These are phyloP conservation scores for Trichoderma pleuroti DNA, from an alignment of 2,329 filamentous ascomycete genomes.

Conservation along the genomic window DNA sequence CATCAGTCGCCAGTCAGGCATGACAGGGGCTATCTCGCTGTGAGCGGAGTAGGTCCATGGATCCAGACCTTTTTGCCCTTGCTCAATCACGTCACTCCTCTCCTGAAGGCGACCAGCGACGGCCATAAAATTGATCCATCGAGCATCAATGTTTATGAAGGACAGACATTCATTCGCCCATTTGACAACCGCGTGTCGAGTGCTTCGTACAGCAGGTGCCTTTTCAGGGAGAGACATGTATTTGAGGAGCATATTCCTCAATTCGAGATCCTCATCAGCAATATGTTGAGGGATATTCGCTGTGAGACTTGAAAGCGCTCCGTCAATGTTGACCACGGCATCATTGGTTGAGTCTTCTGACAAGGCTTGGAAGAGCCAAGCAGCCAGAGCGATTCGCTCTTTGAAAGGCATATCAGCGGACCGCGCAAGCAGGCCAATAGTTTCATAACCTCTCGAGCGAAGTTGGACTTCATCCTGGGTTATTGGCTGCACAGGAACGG, in stretches of 20 bases:
- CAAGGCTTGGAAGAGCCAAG: slow-evolving; percentile 81
- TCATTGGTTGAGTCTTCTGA: slow-evolving; percentile 73
- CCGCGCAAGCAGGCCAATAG: slow-evolving; percentile 76
- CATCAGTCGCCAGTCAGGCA: slow-evolving; percentile 53
- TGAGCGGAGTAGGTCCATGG: slow-evolving; percentile 52
- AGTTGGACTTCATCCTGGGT: slow-evolving; percentile 61
- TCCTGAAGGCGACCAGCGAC: slow-evolving; percentile 63
- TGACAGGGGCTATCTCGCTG: slow-evolving; percentile 36
- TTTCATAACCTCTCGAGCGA: slow-evolving; percentile 82
- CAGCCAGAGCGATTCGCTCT: slow-evolving; percentile 52
- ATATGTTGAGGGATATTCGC: slow-evolving; percentile 40
- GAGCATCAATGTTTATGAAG: slow-evolving; percentile 71
- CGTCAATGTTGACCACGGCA: slow-evolving; percentile 83
- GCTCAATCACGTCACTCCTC: slow-evolving; percentile 80
- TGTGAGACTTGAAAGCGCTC: slow-evolving; percentile 73
- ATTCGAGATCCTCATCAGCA: slow-evolving; percentile 29
- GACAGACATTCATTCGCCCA: slow-evolving; percentile 87
- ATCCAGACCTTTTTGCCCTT: slow-evolving; percentile 84
- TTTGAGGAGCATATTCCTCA: slow-evolving; percentile 58
- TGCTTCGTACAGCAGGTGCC: slow-evolving; percentile 60
- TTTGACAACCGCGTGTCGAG: slow-evolving; percentile 76
- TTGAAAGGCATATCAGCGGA: slow-evolving; percentile 55
- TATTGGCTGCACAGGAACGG: slow-evolving; percentile 57
- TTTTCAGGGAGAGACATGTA: slow-evolving; percentile 59
- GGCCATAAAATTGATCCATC: slow-evolving; percentile 87